Conservation (phyloP, 179 eudicot genomes). For the Beta lomatogona region DNA sequence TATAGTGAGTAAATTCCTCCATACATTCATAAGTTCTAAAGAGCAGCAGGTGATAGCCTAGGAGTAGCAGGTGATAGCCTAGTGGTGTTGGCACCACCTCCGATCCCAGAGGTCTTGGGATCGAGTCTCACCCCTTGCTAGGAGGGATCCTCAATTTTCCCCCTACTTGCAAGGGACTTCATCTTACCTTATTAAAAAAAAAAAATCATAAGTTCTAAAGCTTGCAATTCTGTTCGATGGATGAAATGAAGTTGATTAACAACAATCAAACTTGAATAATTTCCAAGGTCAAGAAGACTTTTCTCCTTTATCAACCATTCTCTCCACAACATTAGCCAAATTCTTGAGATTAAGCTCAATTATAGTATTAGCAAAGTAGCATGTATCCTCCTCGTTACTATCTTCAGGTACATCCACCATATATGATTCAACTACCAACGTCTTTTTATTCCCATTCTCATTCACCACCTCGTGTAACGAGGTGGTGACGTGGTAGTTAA, state of each 20-base stretch:
- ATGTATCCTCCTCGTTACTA: slow-evolving; percentile 30
- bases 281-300: neutral
- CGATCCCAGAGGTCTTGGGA: too few species aligned
- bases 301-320: slow-evolving; percentile 5
- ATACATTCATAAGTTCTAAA: too few species aligned
- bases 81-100: too few species aligned
- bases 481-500: slow-evolving; percentile 20
- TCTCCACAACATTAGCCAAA: slow-evolving; percentile 25
- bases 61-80: too few species aligned
- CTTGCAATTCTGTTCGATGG: neutral
- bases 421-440: slow-evolving; percentile 18
- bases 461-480: slow-evolving; percentile 8
- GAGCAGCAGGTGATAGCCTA: too few species aligned
- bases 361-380: slow-evolving; percentile 24
- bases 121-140: too few species aligned
- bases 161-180: too few species aligned
- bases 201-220: too few species aligned
- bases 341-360: slow-evolving; percentile 25
- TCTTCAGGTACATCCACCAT: slow-evolving; percentile 30
- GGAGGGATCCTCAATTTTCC: too few species aligned
- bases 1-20: too few species aligned
- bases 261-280: neutral
- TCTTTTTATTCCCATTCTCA: slow-evolving; percentile 1
- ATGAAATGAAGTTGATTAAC: neutral
- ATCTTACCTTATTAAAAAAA: too few species aligned